Evolutionary conservation across 768 basidiomycete species (phyloP).

Genomic region (Hygrocybe coccinea): DNA sequence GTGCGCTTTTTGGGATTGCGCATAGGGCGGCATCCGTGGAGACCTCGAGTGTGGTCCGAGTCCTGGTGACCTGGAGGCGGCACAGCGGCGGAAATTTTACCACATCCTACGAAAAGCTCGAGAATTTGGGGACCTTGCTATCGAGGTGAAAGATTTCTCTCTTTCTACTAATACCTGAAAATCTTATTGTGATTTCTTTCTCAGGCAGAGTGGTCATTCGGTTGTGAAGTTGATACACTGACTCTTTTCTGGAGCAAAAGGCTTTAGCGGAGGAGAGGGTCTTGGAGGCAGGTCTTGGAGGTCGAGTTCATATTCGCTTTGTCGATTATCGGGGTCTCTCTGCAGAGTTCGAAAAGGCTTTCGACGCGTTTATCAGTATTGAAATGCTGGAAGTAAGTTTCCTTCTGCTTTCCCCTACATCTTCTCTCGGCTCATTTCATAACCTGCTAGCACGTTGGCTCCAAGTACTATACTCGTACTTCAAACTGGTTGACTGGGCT

Average conservation of each 20-base stretch:
- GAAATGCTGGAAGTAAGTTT: slow-evolving; percentile 72
- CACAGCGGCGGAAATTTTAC: slow-evolving; percentile 81
- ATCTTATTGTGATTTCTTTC: background rate
- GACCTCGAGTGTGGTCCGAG: slow-evolving; percentile 54
- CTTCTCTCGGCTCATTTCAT: slow-evolving; percentile 17
- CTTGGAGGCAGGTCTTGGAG: slow-evolving; percentile 60
- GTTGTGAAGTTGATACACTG: slow-evolving; percentile 85
- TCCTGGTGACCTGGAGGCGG: slow-evolving; percentile 66
- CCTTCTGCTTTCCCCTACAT: slow-evolving; percentile 32
- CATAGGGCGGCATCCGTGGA: slow-evolving; percentile 74
- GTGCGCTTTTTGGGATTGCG: slow-evolving; percentile 76
- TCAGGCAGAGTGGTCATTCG: slow-evolving; percentile 63
- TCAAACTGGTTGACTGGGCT: slow-evolving; percentile 72
- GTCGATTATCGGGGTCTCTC: slow-evolving; percentile 89
- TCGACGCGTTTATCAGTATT: slow-evolving; percentile 72
- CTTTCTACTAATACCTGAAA: background rate
- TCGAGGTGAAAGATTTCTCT: slow-evolving; percentile 43
- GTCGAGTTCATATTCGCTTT: slow-evolving; percentile 76
- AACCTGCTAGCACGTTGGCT: slow-evolving; percentile 42
- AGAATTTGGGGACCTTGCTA: too few relatives aligned
- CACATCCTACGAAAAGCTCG: slow-evolving; percentile 75
- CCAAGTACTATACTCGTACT: slow-evolving; percentile 65
- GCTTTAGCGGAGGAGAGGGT: too few relatives aligned
- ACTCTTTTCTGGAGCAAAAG: too few relatives aligned
- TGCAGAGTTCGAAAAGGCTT: slow-evolving; percentile 73